phyloP scores from a whole-genome alignment of 345 rosid species.

The Acer saccharum region DNA sequence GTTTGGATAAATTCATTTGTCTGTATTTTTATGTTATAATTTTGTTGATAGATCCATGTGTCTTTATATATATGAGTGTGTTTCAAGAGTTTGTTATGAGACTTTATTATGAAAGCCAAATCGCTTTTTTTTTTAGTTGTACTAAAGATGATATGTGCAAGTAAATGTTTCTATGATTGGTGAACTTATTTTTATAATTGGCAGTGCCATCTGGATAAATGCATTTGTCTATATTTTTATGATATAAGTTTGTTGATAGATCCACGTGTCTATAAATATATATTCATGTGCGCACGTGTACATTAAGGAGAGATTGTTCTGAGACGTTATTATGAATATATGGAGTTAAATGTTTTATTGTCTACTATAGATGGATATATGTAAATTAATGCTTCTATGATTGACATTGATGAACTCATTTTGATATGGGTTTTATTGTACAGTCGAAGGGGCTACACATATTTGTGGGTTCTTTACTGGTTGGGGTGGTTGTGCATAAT shows the following conservation, averaged over 20 bases:
- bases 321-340: not conserved
- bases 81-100: not conserved
- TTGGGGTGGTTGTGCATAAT: constrained; percentile 40
- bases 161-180: not conserved
- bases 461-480: constrained; percentile 5
- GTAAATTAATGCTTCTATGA: not conserved
- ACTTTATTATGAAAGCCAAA: not conserved
- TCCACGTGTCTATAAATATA: not conserved
- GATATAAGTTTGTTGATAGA: not conserved
- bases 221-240: not conserved
- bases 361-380: not conserved
- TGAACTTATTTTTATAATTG: not conserved
- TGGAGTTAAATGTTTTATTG: not conserved
- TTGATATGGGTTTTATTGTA: constrained; percentile 14
- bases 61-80: not conserved
- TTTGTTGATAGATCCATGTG: not conserved
- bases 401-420: not conserved
- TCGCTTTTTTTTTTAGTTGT: too few relatives aligned
- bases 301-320: not conserved
- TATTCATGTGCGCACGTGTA: not conserved
- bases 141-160: not conserved
- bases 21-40: not conserved
- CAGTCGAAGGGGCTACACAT: not conserved
- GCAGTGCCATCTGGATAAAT: not conserved
- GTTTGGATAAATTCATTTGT: not conserved